Base-by-base conservation (phyloP, 2,329 filamentous ascomycete species). In the Tolypocladium album region DNA sequence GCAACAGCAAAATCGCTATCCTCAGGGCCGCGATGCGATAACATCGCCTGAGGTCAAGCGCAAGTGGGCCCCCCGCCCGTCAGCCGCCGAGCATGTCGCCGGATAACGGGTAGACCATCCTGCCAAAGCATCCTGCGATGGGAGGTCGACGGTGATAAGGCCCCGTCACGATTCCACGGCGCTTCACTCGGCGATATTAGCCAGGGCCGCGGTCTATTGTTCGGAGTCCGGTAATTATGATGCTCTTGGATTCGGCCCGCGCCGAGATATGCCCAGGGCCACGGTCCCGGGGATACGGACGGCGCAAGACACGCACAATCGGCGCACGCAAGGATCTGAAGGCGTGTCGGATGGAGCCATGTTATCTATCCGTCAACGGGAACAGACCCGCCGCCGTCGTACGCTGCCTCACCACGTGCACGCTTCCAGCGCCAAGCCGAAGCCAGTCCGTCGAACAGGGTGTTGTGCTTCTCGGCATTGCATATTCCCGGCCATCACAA, bases 81-180 rank as follows among this genome's bases (percentile, higher is more conserved):
- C 55, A 15, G 61, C 42, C 61, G 61, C 61, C 61, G 61, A 62
- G 57, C 27, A 62, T 60, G 55, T 22, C 39, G 55, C 55, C 55
- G 55, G 55, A 57, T 57, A 36, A 15, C 22, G 22, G 22, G 4
- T 20, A 20, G 7, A 9, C 38, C 24, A 27, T 24, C 55, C 55
- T 34, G 22, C 17, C 50, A 53, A 36, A 36, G 7, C 4, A 17
- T n/a, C 11, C 24, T 17, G 12, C 17, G 20, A 53, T 7, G 20
- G 50, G 50, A 34, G 3, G 20, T 53, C 11, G 50, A 22, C 20
- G 7, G 50, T 36, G 50, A n/a, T 53, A 53, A 53, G 50, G 31
- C 50, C 27, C 20, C 50, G 31, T 36, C 50, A 53, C 31, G 31
- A 53, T 53, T 53, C 50, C 50, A 53, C 50, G 50, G 31, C 50